Base-by-base conservation (phyloP, 2,329 filamentous ascomycete species). In the Cercospora sojina region DNA sequence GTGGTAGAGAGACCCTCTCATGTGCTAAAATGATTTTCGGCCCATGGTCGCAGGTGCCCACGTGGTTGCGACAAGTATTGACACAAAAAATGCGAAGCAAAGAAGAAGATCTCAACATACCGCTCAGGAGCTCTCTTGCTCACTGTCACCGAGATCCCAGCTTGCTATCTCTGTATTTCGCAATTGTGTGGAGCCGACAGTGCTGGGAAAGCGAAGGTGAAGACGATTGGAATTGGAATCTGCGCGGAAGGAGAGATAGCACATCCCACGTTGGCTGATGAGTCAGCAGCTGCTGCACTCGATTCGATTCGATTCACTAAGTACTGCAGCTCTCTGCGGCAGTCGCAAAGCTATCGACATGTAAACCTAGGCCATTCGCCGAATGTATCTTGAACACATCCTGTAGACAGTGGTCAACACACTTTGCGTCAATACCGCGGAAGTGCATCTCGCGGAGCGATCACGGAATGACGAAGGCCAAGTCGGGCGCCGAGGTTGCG, bases 381-480 rank as follows among this genome's bases (percentile, higher is more conserved):
- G 5, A 25, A 23, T 49, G 43, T 38, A 38, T 38, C n/a, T 6
- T 38, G 16, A 38, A n/a, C 35, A 38, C 16, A n/a, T n/a, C n/a
- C n/a, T n/a, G 29, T 47, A 23, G 18, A 23, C 18, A 47, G 18
- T 23, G 41, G 20, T 47, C 41, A 47, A 49, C 43, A 7, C 10
- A 20, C 20, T 49, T 49, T 38, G 35, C 35, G 6, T 25, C 20
- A 23, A 49, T 2, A 2, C 43, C 16, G 16, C 25, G 13, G 8
- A 1, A 32, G 9, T 20, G 29, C 51, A 5, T 5, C 18, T n/a
- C 3, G 51, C n/a, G 51, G 51, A 56, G 23, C 27, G 25, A 18
- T 49, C 12, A 27, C 23, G 51, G 51, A 25, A 56, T 56, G 51
- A 56, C 51, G 51, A 56, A 56, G 51, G 51, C 51, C 51, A 56